A percentile compares a stretch with the other conserved stretches of the same genome.
phyloP scores from a whole-genome alignment of 75 land plant species.

The Sequoiadendron giganteum region DNA sequence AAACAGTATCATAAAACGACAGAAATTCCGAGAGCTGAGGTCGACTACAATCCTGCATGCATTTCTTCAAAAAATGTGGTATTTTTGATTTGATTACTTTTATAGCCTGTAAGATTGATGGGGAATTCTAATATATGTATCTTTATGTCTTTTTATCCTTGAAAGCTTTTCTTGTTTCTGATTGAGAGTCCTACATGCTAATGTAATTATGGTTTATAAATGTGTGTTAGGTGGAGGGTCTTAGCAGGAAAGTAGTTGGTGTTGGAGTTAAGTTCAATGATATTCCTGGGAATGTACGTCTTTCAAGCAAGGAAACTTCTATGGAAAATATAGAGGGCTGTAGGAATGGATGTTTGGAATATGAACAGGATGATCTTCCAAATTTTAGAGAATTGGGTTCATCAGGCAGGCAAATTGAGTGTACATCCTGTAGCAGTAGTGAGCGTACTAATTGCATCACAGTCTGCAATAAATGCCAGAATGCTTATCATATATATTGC shows the following conservation, averaged over 20 bases:
- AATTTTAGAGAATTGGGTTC: background rate
- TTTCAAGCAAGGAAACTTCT: constrained; percentile 7
- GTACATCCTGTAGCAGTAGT: constrained; percentile 2
- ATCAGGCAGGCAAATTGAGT: background rate
- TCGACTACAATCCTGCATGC: background rate
- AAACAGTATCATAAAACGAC: background rate
- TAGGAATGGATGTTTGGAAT: background rate
- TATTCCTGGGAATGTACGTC: background rate
- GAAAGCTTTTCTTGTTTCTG: background rate
- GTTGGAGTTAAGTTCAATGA: background rate
- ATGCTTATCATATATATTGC: constrained; percentile 20
- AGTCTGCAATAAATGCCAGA: constrained; percentile 11
- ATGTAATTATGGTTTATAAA: background rate
- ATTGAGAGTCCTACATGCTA: background rate
- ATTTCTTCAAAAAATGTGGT: background rate
- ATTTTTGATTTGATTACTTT: background rate
- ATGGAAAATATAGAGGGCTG: background rate
- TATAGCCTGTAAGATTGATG: background rate
- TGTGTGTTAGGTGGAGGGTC: background rate
- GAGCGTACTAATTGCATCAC: constrained; percentile 3
- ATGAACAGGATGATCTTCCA: background rate
- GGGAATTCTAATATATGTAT: background rate
- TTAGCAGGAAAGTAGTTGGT: background rate
- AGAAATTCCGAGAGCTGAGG: background rate
- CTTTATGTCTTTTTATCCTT: background rate